Base-by-base conservation (phyloP, 2,329 filamentous ascomycete genomes). In the Colletotrichum euphorbiae region DNA sequence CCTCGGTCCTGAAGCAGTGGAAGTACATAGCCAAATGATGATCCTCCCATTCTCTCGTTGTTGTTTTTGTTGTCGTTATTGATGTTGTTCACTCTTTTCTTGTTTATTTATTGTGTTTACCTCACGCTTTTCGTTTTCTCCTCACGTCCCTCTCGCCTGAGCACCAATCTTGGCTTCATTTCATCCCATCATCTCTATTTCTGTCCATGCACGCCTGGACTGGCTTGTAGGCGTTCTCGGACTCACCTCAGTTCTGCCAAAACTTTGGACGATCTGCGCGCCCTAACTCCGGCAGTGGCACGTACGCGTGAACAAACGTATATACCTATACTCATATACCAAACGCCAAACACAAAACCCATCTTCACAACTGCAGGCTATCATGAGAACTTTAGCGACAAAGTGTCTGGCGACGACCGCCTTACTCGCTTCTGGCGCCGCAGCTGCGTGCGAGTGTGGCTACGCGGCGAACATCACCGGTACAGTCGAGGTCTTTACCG, bases 401-500 rank as follows among this genome's bases (percentile, higher is more conserved):
- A 58, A 6, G 12, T 48, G 33, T 8, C 38, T 75, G 12, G 43
- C 67, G 5, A 46, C 55, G 40, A 48, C 70, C 24, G 42, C 71
- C 12, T 54, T 64, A 28, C 60, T 72, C 46, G 69, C 62, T 11
- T 15, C 7, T 12, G 21, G 57, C 38, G 11, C 43, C 19, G 24
- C 12, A 9, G 62, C 67, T 5, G 82, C 84, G 69, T 94, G 92
- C 79, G 87, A 91, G 73, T 95, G 92, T 75, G 92, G 92, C 58
- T 94, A 93, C 77, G 85, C 85, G 3, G 78, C 90, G 50, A 81
- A 80, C 69, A 78, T 82, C 43, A 82, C 80, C n/a, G 74, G 78
- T 51, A 78, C 79, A 31, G 71, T 75, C 4, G 66, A 73, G 45
- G 74, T 91, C 59, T 94, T 92, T 76, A 93, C 90, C 2, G 89